Evolutionary conservation across 1,139 yeast species (phyloP).

Genomic region (Candida sanyaensis): DNA sequence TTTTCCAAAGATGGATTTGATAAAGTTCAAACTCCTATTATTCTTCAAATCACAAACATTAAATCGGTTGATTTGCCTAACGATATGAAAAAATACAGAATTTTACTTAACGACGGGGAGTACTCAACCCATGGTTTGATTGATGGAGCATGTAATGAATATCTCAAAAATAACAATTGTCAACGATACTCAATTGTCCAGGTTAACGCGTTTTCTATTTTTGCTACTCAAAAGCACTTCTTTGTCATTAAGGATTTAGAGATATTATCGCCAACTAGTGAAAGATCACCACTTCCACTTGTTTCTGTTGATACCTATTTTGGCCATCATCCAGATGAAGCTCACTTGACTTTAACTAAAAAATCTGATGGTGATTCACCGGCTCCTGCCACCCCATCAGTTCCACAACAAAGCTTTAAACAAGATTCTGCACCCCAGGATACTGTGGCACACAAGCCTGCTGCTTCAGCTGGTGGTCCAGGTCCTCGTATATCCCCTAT

Average conservation of each 20-base stretch:
- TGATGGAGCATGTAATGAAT: constrained; percentile 57
- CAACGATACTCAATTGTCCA: constrained; percentile 33
- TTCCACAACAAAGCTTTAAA: constrained; percentile 16
- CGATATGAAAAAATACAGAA: constrained; percentile 51
- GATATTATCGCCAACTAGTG: constrained; percentile 42
- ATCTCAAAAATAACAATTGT: constrained; percentile 50
- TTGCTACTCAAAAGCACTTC: constrained; percentile 53
- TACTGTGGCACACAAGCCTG: constrained; percentile 5
- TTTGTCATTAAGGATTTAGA: constrained; percentile 55
- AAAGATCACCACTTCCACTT: constrained; percentile 25
- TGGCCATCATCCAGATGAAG: constrained; percentile 56
- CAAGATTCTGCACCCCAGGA: background rate
- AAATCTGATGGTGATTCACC: constrained; percentile 18
- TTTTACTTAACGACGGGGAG: constrained; percentile 65
- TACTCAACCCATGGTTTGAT: constrained; percentile 65
- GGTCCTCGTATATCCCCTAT: constrained; percentile 60
- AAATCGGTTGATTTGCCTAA: constrained; percentile 40
- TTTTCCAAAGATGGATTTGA: constrained; percentile 26
- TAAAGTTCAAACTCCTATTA: constrained; percentile 32
- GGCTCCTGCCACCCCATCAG: constrained; percentile 12
- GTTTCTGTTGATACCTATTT: constrained; percentile 55
- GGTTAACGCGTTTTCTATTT: constrained; percentile 47
- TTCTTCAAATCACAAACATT: constrained; percentile 50
- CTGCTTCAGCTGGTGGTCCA: constrained; percentile 14
- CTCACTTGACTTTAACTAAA: constrained; percentile 27